Base-by-base conservation (phyloP, 768 basidiomycete species). In the Royoungia palumana region DNA sequence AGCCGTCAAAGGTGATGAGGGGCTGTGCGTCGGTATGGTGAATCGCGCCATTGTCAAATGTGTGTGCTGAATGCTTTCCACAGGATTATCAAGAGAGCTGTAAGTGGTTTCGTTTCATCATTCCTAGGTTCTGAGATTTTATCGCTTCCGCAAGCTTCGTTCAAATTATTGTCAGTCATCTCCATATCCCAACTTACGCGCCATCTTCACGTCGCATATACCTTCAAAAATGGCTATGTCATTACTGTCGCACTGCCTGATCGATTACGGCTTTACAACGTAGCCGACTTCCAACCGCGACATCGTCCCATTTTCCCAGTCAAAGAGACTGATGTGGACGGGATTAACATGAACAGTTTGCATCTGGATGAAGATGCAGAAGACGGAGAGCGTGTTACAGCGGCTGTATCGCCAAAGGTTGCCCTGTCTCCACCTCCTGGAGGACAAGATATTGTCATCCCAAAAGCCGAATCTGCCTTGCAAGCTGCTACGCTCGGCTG, bases 31-130 rank as follows among this genome's bases (percentile, higher is more conserved):
- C 82, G 41, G 86, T 88, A 65, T 27, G 81, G 42, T 28, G 30
- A 32, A 32, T 39, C 6, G 2, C 19, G 13, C 41, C 19, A 8
- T 46, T 39, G 41, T 37, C 37, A 14, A 3, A 3, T 35, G 9
- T 35, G 17, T 14, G 41, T 35, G 22, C 48, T 59, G 39, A 56
- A 44, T 4, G 3, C 34, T 32, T n/a, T 30, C 28, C 12, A 34
- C 38, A 89, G 87, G 88, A 89, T 62, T 89, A 82, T 59, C 82
- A 81, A 57, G 83, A 89, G 58, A 88, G 85, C 63, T 75, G 88
- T 88, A 61, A 61, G 83, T 60, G 1, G 34, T 39, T 30, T 39
- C 5, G 32, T 46, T 41, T 22, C 37, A n/a, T 32, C 5, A n/a
- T 41, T 11, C 30, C 35, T 20, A 11, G 40, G 19, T 20, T 12